Percentiles rank a stretch among this genome's conserved stretches.
These are phyloP conservation scores for Cryptococcus neoformans DNA, from an alignment of 1,284 basidiomycete genomes.

Conservation along the genomic window DNA sequence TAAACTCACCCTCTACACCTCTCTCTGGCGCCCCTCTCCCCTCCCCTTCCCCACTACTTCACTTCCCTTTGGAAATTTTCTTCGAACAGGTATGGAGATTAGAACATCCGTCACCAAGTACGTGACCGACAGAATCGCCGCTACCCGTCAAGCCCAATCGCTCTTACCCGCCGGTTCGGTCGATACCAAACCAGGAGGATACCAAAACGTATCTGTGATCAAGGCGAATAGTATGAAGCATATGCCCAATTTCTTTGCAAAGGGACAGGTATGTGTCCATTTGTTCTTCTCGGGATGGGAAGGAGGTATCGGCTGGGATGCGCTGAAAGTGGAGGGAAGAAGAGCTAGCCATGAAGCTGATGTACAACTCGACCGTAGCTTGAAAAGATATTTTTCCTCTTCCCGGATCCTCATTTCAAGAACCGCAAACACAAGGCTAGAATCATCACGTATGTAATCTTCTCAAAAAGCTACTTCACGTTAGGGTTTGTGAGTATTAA, in stretches of 20 bases:
- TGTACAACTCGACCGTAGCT: conserved; percentile 48
- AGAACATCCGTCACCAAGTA: conserved; percentile 95
- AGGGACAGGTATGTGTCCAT: conserved; percentile 62
- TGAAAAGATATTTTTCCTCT: conserved; percentile 94
- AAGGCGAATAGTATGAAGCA: conserved; percentile 99
- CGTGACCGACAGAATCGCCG: conserved; percentile 89
- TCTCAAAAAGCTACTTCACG: too few species aligned
- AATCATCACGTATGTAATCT: conserved; percentile 68
- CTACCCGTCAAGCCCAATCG: conserved; percentile 64
- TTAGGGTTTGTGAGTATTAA: neutral
- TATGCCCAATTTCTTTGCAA: conserved; percentile 92
- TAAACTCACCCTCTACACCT: neutral
- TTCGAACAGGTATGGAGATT: conserved; percentile 83
- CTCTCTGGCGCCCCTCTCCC: neutral
- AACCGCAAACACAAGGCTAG: conserved; percentile 93
- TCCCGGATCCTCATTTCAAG: conserved; percentile 99
- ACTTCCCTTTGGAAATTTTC: neutral
- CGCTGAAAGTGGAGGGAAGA: too few species aligned
- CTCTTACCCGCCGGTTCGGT: conserved; percentile 26
- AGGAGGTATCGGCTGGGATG: too few species aligned
- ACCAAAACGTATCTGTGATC: conserved; percentile 91
- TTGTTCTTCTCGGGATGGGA: neutral
- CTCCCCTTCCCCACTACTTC: neutral
- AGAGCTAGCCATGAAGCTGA: too few species aligned
- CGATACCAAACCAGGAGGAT: conserved; percentile 54